A percentile compares a stretch with the other conserved stretches of the same genome.
Conservation (phyloP, 2,329 filamentous ascomycete genomes). For the Talaromyces sp. region DNA sequence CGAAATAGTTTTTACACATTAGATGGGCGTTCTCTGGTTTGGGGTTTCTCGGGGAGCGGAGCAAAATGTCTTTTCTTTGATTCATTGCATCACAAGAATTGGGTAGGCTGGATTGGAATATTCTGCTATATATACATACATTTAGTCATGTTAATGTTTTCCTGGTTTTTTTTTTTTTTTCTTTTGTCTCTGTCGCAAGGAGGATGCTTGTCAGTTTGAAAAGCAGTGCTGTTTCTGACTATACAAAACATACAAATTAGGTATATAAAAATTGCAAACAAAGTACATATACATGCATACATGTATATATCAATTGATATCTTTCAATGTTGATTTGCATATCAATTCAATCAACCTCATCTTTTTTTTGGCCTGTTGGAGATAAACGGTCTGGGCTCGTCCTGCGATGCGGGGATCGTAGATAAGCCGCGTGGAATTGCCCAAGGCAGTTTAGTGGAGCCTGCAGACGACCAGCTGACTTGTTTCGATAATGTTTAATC, state of each 20-base stretch:
- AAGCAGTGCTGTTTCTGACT: neutral
- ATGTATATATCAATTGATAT: neutral
- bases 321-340: neutral
- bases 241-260: neutral
- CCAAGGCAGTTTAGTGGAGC: neutral
- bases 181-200: neutral
- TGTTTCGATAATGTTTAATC: neutral
- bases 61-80: neutral
- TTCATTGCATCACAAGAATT: neutral
- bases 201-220: neutral
- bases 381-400: neutral
- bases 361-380: neutral
- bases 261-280: neutral
- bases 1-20: neutral
- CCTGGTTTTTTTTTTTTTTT: neutral
- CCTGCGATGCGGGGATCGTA: neutral
- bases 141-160: neutral
- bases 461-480: neutral
- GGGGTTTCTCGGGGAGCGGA: neutral
- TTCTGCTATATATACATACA: neutral
- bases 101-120: neutral
- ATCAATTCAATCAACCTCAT: neutral
- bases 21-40: neutral
- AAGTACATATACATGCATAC: neutral
- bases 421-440: neutral